These are phyloP conservation scores for Phaseolus coccineus DNA, from an alignment of 331 rosid genomes.

Conservation along the genomic window DNA sequence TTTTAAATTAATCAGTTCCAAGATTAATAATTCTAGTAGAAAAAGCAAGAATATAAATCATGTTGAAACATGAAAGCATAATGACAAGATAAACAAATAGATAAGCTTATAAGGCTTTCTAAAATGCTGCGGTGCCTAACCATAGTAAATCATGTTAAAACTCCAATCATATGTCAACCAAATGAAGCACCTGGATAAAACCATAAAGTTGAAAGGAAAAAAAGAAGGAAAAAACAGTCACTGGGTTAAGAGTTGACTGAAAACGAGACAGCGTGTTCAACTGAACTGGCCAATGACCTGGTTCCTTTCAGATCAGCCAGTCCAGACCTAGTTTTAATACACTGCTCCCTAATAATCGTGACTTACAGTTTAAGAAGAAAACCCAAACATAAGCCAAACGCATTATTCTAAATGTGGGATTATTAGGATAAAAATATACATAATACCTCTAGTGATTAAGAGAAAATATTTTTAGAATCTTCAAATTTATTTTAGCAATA, in stretches of 20 bases:
- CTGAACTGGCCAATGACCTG: slow-evolving; percentile 25
- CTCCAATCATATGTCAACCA: not conserved
- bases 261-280: slow-evolving; percentile 7
- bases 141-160: not conserved
- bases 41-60: slow-evolving; percentile 29
- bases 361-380: slow-evolving; percentile 28
- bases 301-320: slow-evolving; percentile 27
- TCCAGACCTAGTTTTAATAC: slow-evolving; percentile 11
- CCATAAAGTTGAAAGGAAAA: not conserved
- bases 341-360: not conserved
- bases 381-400: not conserved
- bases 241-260: not conserved
- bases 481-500: no score
- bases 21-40: slow-evolving; percentile 34
- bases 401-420: no score
- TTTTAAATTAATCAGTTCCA: slow-evolving; percentile 41
- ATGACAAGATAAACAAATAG: not conserved
- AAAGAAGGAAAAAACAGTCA: not conserved
- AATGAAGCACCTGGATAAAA: not conserved
- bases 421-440: no score
- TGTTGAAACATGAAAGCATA: slow-evolving; percentile 27
- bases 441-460: no score
- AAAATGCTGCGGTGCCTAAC: not conserved
- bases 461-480: no score
- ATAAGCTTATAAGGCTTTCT: not conserved